Evolutionary conservation across 2,329 filamentous ascomycete genomes (phyloP), one percentile per base, ranked within the genome.

Genomic region (Diaporthe helianthi): DNA sequence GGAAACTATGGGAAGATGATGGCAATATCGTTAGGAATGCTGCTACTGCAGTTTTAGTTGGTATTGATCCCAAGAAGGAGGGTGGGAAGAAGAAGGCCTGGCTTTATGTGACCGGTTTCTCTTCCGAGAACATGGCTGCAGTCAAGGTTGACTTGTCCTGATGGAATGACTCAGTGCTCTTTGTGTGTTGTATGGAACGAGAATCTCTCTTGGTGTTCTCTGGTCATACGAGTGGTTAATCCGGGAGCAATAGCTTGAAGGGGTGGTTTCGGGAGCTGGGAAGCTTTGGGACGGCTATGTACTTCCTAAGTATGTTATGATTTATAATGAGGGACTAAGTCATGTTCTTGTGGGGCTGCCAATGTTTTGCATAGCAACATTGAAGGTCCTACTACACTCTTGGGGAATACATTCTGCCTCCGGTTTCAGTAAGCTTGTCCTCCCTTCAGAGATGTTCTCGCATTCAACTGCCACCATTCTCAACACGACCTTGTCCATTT

Each of bases 1-100:
- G 76, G n/a, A 61, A 88, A 2, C 55, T 90, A 0, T 89, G 90
- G 69, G 81, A 87, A 53, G 88, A 90, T 71, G 86, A 90, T 61
- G 86, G 87, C 1, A 78, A 75, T 0, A 78, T 78, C 19, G 78
- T 90, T 31, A 79, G 86, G 13, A 82, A 80, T 7, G 82, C 82
- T 0, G 89, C 85, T 68, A 79, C 82, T 0, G 85, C 85, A 0
- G 82, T 89, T 0, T 69, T 90, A 52, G 80, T 90, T 1, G 82
- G 83, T 0, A 83, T 87, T 64, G 82, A 87, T 47, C 85, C 86
- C 0, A 74, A 75, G 17, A 73, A 78, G 15, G 82, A 83, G 58
- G 77, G 72, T 0, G 81, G 82, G 0, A 79, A 81, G 73, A 81
- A 83, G 22, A 81, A 82, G 70, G 88, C 83, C 0, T 88, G 86